Conservation (phyloP, 331 rosid species). For the Dryas integrifolia region DNA sequence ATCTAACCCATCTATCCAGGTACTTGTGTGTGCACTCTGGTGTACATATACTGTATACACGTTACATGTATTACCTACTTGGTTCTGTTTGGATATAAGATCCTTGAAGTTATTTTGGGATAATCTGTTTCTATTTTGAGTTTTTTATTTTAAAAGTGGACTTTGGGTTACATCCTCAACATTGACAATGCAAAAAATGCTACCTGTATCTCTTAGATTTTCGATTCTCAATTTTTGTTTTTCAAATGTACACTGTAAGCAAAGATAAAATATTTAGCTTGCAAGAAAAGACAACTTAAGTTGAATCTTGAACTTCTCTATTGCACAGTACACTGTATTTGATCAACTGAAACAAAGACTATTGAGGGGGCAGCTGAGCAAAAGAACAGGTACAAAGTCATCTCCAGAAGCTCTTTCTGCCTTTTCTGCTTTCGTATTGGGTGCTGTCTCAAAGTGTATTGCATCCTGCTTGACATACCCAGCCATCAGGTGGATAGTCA, state of each 20-base stretch:
- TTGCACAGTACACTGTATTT: slow-evolving; percentile 72
- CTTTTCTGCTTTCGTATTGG: slow-evolving; percentile 70
- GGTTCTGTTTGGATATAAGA: not conserved
- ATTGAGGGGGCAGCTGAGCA: slow-evolving; percentile 47
- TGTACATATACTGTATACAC: not conserved
- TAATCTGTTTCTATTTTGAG: not conserved
- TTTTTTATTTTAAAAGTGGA: not conserved
- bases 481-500: slow-evolving; percentile 72
- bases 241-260: not conserved
- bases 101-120: not conserved
- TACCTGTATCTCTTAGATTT: not conserved
- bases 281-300: slow-evolving; percentile 10
- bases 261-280: not conserved
- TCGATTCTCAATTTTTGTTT: slow-evolving; percentile 1
- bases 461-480: slow-evolving; percentile 97
- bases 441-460: slow-evolving; percentile 87
- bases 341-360: slow-evolving; percentile 84
- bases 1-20: slow-evolving; percentile 94
- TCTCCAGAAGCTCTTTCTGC: slow-evolving; percentile 87
- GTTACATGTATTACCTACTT: not conserved
- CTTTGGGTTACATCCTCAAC: not conserved
- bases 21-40: slow-evolving; percentile 19
- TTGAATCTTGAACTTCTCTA: slow-evolving; percentile 22
- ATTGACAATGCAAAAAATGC: not conserved
- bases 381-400: slow-evolving; percentile 44